Evolutionary conservation across 345 rosid genomes (phyloP), one percentile per base, ranked within the genome.

Genomic region (Eucalyptus sp.): DNA sequence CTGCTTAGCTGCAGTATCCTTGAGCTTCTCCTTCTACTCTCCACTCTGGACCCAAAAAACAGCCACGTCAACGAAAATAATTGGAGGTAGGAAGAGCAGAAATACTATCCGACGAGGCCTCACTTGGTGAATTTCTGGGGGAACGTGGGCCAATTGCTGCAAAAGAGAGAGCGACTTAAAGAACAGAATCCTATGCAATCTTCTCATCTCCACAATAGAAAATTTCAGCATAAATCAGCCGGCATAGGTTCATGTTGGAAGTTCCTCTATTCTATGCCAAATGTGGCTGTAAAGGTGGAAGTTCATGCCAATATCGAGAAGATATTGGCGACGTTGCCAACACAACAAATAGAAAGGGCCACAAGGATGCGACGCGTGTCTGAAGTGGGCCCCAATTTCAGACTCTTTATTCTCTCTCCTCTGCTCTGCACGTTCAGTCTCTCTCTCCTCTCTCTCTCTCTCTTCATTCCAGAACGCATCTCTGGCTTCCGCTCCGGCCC

Each of bases 21-120:
- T 90, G 88, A 98, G 98, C 93, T 94, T 97, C 68, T 94, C 95
- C 93, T 96, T 95, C 89, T 97, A 92, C 90, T 97, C 97, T 33
- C 99, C 99, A 54, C 50, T 94, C 99, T 97, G 90, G 54, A 87
- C 48, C 50, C 18, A 7, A 25, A 20, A 89, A 62, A 88, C n/a
- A 86, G 48, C 50, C 54, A 20, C 54, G 37, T 44, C 22, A 10
- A 18, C 12, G 13, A 49, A 25, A 66, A 48, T 66, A 49, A 31
- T 46, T 46, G 86, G 22, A 51, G 41, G 6, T 37, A 13, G 15
- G n/a, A 54, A 52, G 27, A n/a, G 25, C 15, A n/a, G 54, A 37
- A 84, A 12, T 27, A 27, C 64, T 11, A 49, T 31, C 88, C 46
- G 17, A n/a, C 13, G 89, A 33, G 11, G 48, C 88, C 87, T 88